phyloP scores from a whole-genome alignment of 148 eudicot species.

The Gaultheria prostrata region DNA sequence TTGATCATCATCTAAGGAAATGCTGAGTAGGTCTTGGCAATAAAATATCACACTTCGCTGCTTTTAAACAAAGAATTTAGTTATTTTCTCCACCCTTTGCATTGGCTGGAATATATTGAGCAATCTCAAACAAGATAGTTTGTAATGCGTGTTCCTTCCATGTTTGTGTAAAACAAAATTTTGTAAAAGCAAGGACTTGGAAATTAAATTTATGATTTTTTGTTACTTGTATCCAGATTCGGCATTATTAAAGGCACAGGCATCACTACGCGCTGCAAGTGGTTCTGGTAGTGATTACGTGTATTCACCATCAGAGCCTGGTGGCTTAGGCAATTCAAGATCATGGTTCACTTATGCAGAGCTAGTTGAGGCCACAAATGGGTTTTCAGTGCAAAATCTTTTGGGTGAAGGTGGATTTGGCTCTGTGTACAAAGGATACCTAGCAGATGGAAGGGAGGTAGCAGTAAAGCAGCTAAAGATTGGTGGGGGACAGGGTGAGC shows the following conservation, averaged over 20 bases:
- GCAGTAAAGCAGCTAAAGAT: slow-evolving; percentile 55
- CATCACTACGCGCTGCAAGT: slow-evolving; percentile 14
- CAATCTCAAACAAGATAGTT: neutral
- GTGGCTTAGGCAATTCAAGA: slow-evolving; percentile 38
- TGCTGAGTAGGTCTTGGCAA: neutral
- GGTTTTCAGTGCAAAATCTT: slow-evolving; percentile 42
- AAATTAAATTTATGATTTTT: neutral
- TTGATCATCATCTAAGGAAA: neutral
- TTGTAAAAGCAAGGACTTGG: neutral
- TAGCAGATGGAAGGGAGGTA: slow-evolving; percentile 41
- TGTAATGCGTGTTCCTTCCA: neutral
- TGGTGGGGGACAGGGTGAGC: slow-evolving; percentile 55
- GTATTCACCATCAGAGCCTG: slow-evolving; percentile 26
- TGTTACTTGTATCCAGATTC: slow-evolving; percentile 26
- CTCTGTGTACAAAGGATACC: slow-evolving; percentile 41
- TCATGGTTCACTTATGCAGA: slow-evolving; percentile 39
- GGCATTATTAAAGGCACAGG: slow-evolving; percentile 24
- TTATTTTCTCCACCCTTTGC: neutral
- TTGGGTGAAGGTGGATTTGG: slow-evolving; percentile 60
- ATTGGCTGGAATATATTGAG: neutral
- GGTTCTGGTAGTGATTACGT: slow-evolving; percentile 12
- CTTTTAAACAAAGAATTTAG: neutral
- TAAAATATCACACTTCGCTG: neutral
- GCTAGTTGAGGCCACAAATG: slow-evolving; percentile 42
- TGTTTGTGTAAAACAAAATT: neutral